These are phyloP conservation scores for Apiospora marii DNA, from an alignment of 2,329 filamentous ascomycete genomes.

Conservation along the genomic window DNA sequence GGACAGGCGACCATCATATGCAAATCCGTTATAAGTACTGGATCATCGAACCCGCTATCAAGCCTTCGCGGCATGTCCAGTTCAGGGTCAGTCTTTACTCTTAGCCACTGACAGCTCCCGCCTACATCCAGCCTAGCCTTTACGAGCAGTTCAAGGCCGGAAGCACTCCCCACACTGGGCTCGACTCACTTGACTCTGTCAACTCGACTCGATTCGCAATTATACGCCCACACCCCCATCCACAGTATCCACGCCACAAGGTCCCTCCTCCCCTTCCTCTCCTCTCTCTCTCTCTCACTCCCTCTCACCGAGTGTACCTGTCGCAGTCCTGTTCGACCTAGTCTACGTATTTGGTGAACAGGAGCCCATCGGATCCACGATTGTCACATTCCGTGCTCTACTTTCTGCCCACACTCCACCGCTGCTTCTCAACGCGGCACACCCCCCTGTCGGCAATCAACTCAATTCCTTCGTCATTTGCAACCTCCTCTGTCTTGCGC, in stretches of 20 bases:
- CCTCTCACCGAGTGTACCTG: constrained; percentile 18
- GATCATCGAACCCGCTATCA: constrained; percentile 22
- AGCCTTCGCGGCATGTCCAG: constrained; percentile 18
- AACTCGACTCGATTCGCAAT: neutral
- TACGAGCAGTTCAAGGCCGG: neutral
- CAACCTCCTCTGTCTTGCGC: constrained; percentile 17
- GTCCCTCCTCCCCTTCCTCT: neutral
- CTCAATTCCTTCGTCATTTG: constrained; percentile 20
- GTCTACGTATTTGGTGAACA: constrained; percentile 15
- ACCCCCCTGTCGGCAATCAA: constrained; percentile 21
- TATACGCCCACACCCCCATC: neutral
- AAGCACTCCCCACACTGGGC: constrained; percentile 14
- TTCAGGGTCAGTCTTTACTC: constrained; percentile 16
- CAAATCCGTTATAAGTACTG: constrained; percentile 21
- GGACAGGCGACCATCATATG: constrained; percentile 18
- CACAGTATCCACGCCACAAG: constrained; percentile 11
- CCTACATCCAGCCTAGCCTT: constrained; percentile 9
- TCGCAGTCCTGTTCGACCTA: constrained; percentile 11
- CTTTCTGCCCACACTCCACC: constrained; percentile 18
- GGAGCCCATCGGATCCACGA: constrained; percentile 14
- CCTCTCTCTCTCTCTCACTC: neutral
- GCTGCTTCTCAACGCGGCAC: neutral
- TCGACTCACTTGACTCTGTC: neutral
- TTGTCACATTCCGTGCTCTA: constrained; percentile 15
- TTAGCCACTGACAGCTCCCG: constrained; percentile 12